These are phyloP conservation scores for Bjerkandera adusta DNA, from an alignment of 1,284 basidiomycete genomes.

Conservation along the genomic window DNA sequence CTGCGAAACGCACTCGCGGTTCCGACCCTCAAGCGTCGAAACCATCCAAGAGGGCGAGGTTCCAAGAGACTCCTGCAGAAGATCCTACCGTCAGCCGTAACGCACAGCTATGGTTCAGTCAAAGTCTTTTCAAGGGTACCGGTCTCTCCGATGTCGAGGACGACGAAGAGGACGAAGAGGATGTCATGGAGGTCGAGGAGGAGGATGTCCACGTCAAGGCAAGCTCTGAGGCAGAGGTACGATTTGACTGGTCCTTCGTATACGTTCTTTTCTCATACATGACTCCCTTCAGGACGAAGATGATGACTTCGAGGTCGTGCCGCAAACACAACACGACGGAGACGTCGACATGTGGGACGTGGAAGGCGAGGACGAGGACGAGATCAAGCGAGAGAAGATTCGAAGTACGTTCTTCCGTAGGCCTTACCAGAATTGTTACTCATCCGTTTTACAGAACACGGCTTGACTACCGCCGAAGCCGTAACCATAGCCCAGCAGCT, in stretches of 20 bases:
- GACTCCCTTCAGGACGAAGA: slow-evolving; percentile 36
- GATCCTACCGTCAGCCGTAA: slow-evolving; percentile 44
- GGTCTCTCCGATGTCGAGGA: slow-evolving; percentile 52
- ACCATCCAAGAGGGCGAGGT: slow-evolving; percentile 40
- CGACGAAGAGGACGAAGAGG: slow-evolving; percentile 37
- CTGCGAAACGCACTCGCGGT: slow-evolving; percentile 42
- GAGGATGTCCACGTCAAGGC: slow-evolving; percentile 5
- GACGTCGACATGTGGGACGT: slow-evolving; percentile 81
- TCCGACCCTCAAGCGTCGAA: slow-evolving; percentile 28
- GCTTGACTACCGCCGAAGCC: slow-evolving; percentile 89
- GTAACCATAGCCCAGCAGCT: slow-evolving; percentile 90
- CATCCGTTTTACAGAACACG: slow-evolving; percentile 73
- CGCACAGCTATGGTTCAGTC: slow-evolving; percentile 90
- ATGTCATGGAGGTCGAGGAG: slow-evolving; percentile 34
- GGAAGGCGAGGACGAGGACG: slow-evolving; percentile 78
- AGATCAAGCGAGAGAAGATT: slow-evolving; percentile 68
- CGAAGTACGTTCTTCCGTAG: slow-evolving; percentile 57
- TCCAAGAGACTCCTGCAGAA: too few species aligned
- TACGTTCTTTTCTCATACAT: neutral
- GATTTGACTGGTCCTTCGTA: slow-evolving; percentile 1
- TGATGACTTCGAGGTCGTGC: slow-evolving; percentile 75
- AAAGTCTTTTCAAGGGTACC: slow-evolving; percentile 86
- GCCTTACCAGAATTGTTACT: neutral
- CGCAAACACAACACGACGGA: slow-evolving; percentile 52
- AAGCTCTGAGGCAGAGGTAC: slow-evolving; percentile 10